A percentile compares a stretch with the other conserved stretches of the same genome.
phyloP scores from a whole-genome alignment of 257 asterid species.

The Striga asiatica region DNA sequence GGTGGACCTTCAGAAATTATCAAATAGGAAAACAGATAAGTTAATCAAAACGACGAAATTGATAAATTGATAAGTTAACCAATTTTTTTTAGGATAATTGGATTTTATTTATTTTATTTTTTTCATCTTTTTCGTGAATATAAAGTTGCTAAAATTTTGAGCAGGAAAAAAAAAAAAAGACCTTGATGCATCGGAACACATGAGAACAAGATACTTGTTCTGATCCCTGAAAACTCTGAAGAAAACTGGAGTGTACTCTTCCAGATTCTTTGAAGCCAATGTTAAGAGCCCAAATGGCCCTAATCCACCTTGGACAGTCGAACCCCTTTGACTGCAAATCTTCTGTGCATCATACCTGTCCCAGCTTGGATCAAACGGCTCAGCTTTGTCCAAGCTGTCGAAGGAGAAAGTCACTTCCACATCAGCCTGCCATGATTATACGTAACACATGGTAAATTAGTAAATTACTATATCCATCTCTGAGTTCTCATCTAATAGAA shows the following conservation, averaged over 20 bases:
- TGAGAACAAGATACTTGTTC: slow-evolving; percentile 34
- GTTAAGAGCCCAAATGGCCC: slow-evolving; percentile 72
- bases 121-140: background rate
- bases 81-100: too few relatives aligned
- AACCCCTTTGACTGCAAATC: slow-evolving; percentile 36
- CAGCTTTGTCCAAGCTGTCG: slow-evolving; percentile 46
- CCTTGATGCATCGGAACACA: slow-evolving; percentile 66
- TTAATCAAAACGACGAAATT: too few relatives aligned
- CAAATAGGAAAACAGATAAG: background rate
- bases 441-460: background rate
- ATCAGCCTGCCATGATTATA: slow-evolving; percentile 35
- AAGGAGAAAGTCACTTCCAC: slow-evolving; percentile 61
- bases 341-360: slow-evolving; percentile 38
- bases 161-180: slow-evolving; percentile 14
- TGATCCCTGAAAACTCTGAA: slow-evolving; percentile 49
- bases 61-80: too few relatives aligned
- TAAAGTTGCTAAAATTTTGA: background rate
- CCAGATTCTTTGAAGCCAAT: slow-evolving; percentile 46
- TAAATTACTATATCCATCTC: background rate
- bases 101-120: too few relatives aligned
- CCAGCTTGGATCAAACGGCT: slow-evolving; percentile 53
- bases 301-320: slow-evolving; percentile 49
- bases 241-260: slow-evolving; percentile 67
- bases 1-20: slow-evolving; percentile 16
- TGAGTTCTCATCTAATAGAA: background rate